phyloP scores from a whole-genome alignment of 169 alveolate species.

The Babesia sp. region DNA sequence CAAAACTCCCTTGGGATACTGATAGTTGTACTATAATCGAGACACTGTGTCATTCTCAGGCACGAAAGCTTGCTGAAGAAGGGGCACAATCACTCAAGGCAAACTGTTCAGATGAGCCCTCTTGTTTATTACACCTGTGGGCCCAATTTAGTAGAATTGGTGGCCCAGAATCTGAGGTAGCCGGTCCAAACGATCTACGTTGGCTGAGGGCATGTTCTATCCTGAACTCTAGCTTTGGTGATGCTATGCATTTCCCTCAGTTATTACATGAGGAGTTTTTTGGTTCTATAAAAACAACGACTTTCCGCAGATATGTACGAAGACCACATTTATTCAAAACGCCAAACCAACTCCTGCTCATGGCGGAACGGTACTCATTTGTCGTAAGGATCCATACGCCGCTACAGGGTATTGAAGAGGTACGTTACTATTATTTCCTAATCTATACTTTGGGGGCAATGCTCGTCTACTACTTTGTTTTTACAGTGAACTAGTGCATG shows the following conservation, averaged over 20 bases:
- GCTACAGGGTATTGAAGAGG: constrained; percentile 9
- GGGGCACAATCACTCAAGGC: background rate
- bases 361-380: constrained; percentile 28
- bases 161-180: background rate
- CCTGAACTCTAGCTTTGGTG: constrained; percentile 44
- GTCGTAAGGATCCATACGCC: constrained; percentile 20
- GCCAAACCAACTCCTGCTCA: constrained; percentile 35
- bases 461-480: background rate
- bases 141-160: background rate
- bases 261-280: constrained; percentile 57
- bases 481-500: no score
- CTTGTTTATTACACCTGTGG: constrained; percentile 2
- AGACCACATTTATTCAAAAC: constrained; percentile 15
- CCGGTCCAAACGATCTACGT: constrained; percentile 38
- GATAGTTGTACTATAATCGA: background rate
- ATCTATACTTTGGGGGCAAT: background rate
- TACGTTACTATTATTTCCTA: background rate
- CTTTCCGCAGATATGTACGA: constrained; percentile 17
- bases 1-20: constrained; percentile 11
- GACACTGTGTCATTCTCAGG: constrained; percentile 14
- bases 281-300: constrained; percentile 27
- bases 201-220: constrained; percentile 58
- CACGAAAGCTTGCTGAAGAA: background rate
- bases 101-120: background rate
- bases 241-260: constrained; percentile 66